These are phyloP conservation scores for Aspergillus nidulans DNA, from an alignment of 495 filamentous ascomycete genomes.

Conservation along the genomic window DNA sequence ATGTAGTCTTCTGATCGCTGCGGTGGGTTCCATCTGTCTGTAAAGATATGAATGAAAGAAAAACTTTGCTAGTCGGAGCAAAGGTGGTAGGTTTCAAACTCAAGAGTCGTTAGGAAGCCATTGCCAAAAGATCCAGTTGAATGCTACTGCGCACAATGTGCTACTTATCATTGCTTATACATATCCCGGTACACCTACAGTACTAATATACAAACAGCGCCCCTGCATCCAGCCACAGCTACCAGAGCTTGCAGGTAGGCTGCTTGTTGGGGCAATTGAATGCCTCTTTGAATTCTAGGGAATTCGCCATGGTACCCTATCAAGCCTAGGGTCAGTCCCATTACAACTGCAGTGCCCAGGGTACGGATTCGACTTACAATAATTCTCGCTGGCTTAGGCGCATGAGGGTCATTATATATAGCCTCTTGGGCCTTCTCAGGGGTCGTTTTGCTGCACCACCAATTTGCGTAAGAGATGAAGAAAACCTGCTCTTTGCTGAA, in stretches of 20 bases:
- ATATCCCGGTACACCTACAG: background rate
- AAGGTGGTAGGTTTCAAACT: no score
- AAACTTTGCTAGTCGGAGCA: no score
- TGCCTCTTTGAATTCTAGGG: slow-evolving; percentile 60
- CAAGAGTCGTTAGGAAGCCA: no score
- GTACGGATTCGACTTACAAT: slow-evolving; percentile 34
- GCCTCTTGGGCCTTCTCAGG: slow-evolving; percentile 50
- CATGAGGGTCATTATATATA: slow-evolving; percentile 62
- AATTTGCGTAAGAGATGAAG: slow-evolving; percentile 62
- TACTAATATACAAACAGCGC: background rate
- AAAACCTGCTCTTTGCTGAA: slow-evolving; percentile 72
- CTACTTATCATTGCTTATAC: background rate
- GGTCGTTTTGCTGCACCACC: slow-evolving; percentile 65
- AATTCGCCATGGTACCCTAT: slow-evolving; percentile 62
- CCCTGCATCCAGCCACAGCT: background rate
- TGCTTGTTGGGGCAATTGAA: slow-evolving; percentile 62
- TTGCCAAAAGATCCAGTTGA: background rate
- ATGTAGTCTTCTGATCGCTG: background rate
- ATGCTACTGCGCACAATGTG: background rate
- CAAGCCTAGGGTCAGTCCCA: slow-evolving; percentile 14
- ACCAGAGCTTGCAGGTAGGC: slow-evolving; percentile 70
- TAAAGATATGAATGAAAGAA: background rate
- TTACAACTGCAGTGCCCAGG: background rate
- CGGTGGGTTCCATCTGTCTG: background rate
- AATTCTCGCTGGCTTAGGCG: slow-evolving; percentile 57